Evolutionary conservation across 768 basidiomycete genomes (phyloP).

Genomic region (Cystoderma amianthinum): DNA sequence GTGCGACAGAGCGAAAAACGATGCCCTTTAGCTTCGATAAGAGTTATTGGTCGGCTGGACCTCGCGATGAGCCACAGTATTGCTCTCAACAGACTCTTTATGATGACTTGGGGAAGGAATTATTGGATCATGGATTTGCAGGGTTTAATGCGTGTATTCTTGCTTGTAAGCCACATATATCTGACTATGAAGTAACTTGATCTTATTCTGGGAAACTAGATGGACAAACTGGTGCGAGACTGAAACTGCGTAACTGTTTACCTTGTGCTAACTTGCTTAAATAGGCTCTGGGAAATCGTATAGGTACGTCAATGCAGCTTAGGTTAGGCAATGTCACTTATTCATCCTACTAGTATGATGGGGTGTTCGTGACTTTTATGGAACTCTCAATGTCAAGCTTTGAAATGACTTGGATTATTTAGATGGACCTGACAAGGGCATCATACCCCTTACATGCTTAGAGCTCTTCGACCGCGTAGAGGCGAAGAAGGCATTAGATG

Average conservation of each 20-base stretch:
- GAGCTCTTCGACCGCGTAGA: conserved; percentile 86
- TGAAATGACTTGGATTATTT: conserved; percentile 1
- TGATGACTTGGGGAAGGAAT: conserved; percentile 88
- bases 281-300: conserved; percentile 89
- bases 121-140: conserved; percentile 91
- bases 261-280: conserved; percentile 2
- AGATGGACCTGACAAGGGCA: conserved; percentile 96
- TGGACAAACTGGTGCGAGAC: conserved; percentile 78
- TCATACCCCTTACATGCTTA: conserved; percentile 92
- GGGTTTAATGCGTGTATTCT: conserved; percentile 99
- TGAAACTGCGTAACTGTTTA: background rate
- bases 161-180: conserved; percentile 69
- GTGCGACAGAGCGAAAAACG: conserved; percentile 84
- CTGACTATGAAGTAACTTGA: background rate
- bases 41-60: conserved; percentile 74
- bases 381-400: conserved; percentile 1
- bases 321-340: background rate
- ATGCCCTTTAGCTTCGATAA: conserved; percentile 95
- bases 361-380: conserved; percentile 58
- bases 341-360: conserved; percentile 71
- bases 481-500: conserved; percentile 51
- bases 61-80: conserved; percentile 83
- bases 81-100: conserved; percentile 94
- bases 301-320: conserved; percentile 44
- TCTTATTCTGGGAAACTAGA: conserved; percentile 23